Base-by-base conservation (phyloP, 768 basidiomycete species). In the Leccinum longicurvipes region DNA sequence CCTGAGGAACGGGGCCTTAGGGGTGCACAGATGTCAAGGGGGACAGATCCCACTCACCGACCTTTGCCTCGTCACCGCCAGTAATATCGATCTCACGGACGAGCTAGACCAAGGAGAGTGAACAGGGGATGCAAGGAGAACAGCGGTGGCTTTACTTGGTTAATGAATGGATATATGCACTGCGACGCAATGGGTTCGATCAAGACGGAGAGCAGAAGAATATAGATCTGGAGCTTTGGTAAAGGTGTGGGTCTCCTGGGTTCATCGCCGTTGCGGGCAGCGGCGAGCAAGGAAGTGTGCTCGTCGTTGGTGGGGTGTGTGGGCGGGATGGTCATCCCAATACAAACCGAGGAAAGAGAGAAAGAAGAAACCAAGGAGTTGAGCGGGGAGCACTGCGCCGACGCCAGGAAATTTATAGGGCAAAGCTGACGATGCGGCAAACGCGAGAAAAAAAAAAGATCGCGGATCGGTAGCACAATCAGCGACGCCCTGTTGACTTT, bases 131-230 rank as follows among this genome's bases (percentile, higher is more conserved):
- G 1, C 10, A 17, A 15, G 36, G 3, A 4, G 7, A 12, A 50
- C 17, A 4, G 3, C 6, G 7, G 5, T 19, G 3, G 25, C 21
- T 57, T 2, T 2, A 76, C 79, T 65, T 81, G 76, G 51, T 79
- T 79, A 27, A 82, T 75, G 67, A 80, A 82, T 1, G 80, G 80
- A 45, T 76, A 76, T 39, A 82, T 82, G 21, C 73, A 78, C 32
- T 73, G 70, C 1, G 74, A 70, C 4, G 77, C 74, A 42, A 80
- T 73, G 17, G 81, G 79, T 63, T 82, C 81, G n/a, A 76, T 72
- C 31, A 80, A 60, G 63, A 73, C 73, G 8, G 78, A 65, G 36
- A 80, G 65, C 49, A 82, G 57, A 47, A 82, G 63, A 23, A 80
- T 63, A 3, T 60, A 59, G 17, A 82, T 71, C 73, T 81, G 80